Conservation (phyloP, 2,329 filamentous ascomycete genomes). For the Colletotrichum caudatum region DNA sequence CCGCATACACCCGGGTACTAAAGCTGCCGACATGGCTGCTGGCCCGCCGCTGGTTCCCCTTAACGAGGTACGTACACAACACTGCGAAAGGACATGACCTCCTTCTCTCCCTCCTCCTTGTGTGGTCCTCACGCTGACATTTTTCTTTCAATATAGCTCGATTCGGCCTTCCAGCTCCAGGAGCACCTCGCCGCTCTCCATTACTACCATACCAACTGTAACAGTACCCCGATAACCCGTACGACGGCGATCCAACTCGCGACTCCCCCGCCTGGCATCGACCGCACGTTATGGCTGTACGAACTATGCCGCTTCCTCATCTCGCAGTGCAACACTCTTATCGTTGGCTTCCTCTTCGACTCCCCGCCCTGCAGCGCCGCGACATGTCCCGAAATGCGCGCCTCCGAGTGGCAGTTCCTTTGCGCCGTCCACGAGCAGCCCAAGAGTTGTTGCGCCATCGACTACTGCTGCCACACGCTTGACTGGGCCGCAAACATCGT, state of each 20-base stretch:
- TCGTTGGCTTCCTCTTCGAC: conserved; percentile 94
- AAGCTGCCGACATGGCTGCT: conserved; percentile 90
- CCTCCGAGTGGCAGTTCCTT: conserved; percentile 98
- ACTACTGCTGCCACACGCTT: conserved; percentile 98
- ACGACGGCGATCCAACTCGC: conserved; percentile 81
- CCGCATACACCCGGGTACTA: conserved; percentile 92
- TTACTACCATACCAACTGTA: conserved; percentile 78
- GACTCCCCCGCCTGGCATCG: conserved; percentile 82
- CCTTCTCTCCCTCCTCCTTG: conserved; percentile 17
- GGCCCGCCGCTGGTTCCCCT: conserved; percentile 90
- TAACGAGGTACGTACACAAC: conserved; percentile 72
- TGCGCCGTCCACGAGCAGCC: conserved; percentile 97
- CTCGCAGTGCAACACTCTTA: conserved; percentile 91
- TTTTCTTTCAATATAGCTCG: conserved; percentile 71
- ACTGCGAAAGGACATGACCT: background rate
- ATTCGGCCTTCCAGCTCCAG: conserved; percentile 96
- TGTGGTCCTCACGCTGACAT: conserved; percentile 8
- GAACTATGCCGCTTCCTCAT: conserved; percentile 97
- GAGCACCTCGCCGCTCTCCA: conserved; percentile 96
- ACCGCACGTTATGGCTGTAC: conserved; percentile 94
- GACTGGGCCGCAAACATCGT: conserved; percentile 97
- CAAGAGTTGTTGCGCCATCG: conserved; percentile 97
- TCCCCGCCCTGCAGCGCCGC: conserved; percentile 86
- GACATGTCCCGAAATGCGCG: conserved; percentile 98
- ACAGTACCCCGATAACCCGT: conserved; percentile 79